Percentiles rank a stretch among this genome's conserved stretches.
These are phyloP conservation scores for Aeminium ludgeri DNA, from an alignment of 495 filamentous ascomycete species.

Conservation along the genomic window DNA sequence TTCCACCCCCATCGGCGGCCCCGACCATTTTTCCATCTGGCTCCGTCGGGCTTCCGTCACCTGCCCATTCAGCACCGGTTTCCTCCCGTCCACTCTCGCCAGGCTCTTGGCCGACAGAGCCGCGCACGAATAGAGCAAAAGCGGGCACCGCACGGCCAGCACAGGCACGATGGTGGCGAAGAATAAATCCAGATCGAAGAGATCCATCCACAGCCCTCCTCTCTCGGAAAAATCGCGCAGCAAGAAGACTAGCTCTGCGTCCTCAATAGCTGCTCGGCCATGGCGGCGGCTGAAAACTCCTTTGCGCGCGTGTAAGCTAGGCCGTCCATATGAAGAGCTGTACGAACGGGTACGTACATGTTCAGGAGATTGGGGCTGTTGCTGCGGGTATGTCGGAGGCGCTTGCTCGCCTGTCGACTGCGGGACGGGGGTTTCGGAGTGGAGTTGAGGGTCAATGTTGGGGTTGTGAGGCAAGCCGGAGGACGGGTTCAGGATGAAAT, in stretches of 20 bases:
- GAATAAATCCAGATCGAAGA: slow-evolving; percentile 43
- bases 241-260: slow-evolving; percentile 43
- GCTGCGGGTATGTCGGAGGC: background rate
- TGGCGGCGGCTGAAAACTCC: background rate
- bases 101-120: slow-evolving; percentile 47
- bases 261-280: slow-evolving; percentile 13
- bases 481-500: slow-evolving; percentile 42
- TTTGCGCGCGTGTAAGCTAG: slow-evolving; percentile 13
- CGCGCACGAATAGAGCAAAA: slow-evolving; percentile 43
- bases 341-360: slow-evolving; percentile 16
- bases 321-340: slow-evolving; percentile 6
- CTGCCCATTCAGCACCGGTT: slow-evolving; percentile 33
- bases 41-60: slow-evolving; percentile 27
- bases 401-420: background rate
- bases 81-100: slow-evolving; percentile 35
- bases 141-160: slow-evolving; percentile 36
- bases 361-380: background rate
- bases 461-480: slow-evolving; percentile 20
- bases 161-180: slow-evolving; percentile 44
- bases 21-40: slow-evolving; percentile 34
- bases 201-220: slow-evolving; percentile 48
- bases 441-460: slow-evolving; percentile 25
- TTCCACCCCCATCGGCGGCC: slow-evolving; percentile 20
- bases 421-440: slow-evolving; percentile 1
- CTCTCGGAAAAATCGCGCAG: slow-evolving; percentile 45